phyloP scores from a whole-genome alignment of 345 rosid genomes.

The Garcia nutans region DNA sequence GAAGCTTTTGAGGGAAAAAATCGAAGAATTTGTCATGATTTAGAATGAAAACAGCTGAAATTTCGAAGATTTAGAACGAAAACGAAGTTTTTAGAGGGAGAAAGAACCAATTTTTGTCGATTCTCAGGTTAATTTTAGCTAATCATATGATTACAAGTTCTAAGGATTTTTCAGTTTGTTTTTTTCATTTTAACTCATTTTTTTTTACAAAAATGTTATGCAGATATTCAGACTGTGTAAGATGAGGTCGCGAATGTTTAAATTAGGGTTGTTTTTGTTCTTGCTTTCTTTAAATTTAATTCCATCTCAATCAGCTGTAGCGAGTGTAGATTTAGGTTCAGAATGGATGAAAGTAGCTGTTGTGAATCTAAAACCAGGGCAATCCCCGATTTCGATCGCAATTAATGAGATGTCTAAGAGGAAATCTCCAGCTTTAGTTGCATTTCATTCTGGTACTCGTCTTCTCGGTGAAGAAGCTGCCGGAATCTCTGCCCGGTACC shows the following conservation, averaged over 20 bases:
- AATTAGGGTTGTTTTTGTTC: conserved; percentile 17
- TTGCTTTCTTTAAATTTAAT: conserved; percentile 2
- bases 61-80: too few relatives aligned
- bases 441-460: conserved; percentile 70
- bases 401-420: conserved; percentile 99
- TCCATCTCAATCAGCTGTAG: conserved; percentile 69
- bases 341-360: conserved; percentile 94
- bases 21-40: too few relatives aligned
- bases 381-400: conserved; percentile 84
- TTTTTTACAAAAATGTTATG: too few relatives aligned
- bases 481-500: conserved; percentile 84
- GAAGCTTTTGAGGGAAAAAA: too few relatives aligned
- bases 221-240: neutral
- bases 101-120: too few relatives aligned
- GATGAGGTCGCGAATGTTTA: conserved; percentile 13
- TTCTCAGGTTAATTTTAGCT: too few relatives aligned
- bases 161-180: too few relatives aligned
- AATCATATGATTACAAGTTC: too few relatives aligned
- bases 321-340: conserved; percentile 95
- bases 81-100: too few relatives aligned
- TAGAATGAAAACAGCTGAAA: too few relatives aligned
- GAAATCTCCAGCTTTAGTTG: conserved; percentile 84
- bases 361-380: conserved; percentile 82
- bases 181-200: too few relatives aligned
- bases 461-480: conserved; percentile 94